Evolutionary conservation across 441 rosid genomes (phyloP).

Genomic region (Daphne laureola): DNA sequence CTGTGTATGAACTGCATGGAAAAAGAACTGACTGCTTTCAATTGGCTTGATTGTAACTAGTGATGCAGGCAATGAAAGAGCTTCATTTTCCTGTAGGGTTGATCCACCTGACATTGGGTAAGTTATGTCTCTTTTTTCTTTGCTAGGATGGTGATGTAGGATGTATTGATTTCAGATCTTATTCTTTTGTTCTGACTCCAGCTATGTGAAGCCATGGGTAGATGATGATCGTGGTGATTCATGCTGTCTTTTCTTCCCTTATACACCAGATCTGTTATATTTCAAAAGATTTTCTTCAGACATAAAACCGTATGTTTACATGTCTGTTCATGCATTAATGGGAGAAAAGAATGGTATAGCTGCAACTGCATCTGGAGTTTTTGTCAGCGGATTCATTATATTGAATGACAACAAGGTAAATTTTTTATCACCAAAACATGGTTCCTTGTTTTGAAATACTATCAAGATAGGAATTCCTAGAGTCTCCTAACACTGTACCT

Average conservation of each 20-base stretch:
- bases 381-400: conserved; percentile 85
- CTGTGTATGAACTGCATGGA: no score
- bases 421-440: conserved; percentile 5
- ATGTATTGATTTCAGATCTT: conserved; percentile 9
- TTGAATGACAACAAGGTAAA: conserved; percentile 58
- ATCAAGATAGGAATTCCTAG: no score
- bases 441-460: conserved; percentile 3
- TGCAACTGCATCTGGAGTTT: conserved; percentile 81
- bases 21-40: no score
- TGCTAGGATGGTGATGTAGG: conserved; percentile 6
- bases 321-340: conserved; percentile 56
- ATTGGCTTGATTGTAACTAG: neutral
- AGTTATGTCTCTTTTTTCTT: conserved; percentile 12
- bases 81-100: conserved; percentile 55
- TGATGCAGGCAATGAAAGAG: conserved; percentile 25
- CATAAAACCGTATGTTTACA: conserved; percentile 49
- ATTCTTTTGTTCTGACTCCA: conserved; percentile 26
- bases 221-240: conserved; percentile 47
- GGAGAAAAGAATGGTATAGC: conserved; percentile 48
- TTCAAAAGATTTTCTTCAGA: conserved; percentile 47
- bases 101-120: conserved; percentile 89
- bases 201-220: conserved; percentile 81
- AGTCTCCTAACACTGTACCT: no score
- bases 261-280: conserved; percentile 75
- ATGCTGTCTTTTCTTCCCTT: conserved; percentile 83